Evolutionary conservation across 768 basidiomycete genomes (phyloP).

Genomic region (Lentinus brumalis): DNA sequence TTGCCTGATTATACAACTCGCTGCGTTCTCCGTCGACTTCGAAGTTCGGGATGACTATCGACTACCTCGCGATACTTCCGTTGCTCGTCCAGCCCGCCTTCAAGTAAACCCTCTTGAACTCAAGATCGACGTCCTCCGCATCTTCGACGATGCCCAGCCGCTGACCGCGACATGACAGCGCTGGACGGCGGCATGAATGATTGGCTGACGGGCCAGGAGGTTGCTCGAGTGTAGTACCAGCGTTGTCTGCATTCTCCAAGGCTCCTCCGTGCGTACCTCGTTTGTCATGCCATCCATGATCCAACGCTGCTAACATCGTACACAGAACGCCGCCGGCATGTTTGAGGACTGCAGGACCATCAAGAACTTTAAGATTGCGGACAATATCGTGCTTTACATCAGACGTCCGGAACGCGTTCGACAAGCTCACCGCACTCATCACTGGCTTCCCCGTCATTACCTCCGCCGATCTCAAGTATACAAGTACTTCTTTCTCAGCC

Average conservation of each 20-base stretch:
- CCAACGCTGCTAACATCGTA: too few relatives aligned
- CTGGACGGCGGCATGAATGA: constrained; percentile 76
- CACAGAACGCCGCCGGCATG: too few relatives aligned
- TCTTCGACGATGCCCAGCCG: constrained; percentile 71
- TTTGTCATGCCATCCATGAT: too few relatives aligned
- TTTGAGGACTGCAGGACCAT: constrained; percentile 98
- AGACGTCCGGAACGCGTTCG: constrained; percentile 70
- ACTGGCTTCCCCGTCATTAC: constrained; percentile 88
- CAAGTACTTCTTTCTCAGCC: constrained; percentile 87
- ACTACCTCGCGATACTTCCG: constrained; percentile 89
- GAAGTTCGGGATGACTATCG: constrained; percentile 49
- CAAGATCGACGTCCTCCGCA: constrained; percentile 88
- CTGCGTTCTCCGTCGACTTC: background rate
- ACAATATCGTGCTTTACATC: constrained; percentile 88
- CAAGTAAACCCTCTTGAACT: constrained; percentile 86
- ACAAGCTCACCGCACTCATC: constrained; percentile 56
- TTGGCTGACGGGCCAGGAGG: constrained; percentile 70
- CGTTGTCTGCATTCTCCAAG: constrained; percentile 63
- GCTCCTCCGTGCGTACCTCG: constrained; percentile 48
- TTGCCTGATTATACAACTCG: too few relatives aligned
- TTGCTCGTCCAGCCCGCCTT: constrained; percentile 89
- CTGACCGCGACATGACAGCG: constrained; percentile 68
- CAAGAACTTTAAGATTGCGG: constrained; percentile 89
- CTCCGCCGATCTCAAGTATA: constrained; percentile 98
- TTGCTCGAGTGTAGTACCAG: constrained; percentile 72